These are phyloP conservation scores for Diaporthe velutina DNA, from an alignment of 2,329 filamentous ascomycete genomes.

Conservation along the genomic window DNA sequence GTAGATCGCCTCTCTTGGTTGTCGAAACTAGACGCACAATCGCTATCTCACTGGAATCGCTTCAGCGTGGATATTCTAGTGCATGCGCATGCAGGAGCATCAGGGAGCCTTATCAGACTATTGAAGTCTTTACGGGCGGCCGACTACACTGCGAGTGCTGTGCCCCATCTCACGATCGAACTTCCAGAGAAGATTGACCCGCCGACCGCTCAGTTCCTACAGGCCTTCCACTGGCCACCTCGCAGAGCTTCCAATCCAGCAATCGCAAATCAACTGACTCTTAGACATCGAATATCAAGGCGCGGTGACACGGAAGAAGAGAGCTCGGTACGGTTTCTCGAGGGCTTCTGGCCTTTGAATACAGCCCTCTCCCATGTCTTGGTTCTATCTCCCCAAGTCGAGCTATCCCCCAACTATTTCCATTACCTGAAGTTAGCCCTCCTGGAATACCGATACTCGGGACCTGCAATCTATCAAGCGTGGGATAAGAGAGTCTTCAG, in stretches of 20 bases:
- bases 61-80: constrained; percentile 86
- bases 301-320: constrained; percentile 74
- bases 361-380: constrained; percentile 79
- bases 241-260: constrained; percentile 52
- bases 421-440: constrained; percentile 81
- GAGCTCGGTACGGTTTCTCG: constrained; percentile 80
- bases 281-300: constrained; percentile 80
- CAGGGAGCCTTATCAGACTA: constrained; percentile 81
- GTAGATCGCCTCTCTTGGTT: constrained; percentile 81
- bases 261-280: constrained; percentile 69
- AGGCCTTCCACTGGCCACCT: constrained; percentile 77
- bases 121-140: constrained; percentile 81
- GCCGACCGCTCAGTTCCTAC: constrained; percentile 72
- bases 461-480: constrained; percentile 55
- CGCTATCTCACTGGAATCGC: constrained; percentile 72
- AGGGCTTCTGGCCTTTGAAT: constrained; percentile 86
- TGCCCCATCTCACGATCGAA: constrained; percentile 86
- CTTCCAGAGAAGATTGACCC: constrained; percentile 79
- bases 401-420: constrained; percentile 85
- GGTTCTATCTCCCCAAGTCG: constrained; percentile 84
- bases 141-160: constrained; percentile 78
- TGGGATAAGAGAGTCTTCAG: constrained; percentile 75
- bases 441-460: constrained; percentile 82
- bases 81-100: constrained; percentile 77
- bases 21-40: constrained; percentile 73